A percentile compares a stretch with the other conserved stretches of the same genome.
These are phyloP conservation scores for Camellia japonica DNA, from an alignment of 148 eudicot genomes.

Conservation along the genomic window DNA sequence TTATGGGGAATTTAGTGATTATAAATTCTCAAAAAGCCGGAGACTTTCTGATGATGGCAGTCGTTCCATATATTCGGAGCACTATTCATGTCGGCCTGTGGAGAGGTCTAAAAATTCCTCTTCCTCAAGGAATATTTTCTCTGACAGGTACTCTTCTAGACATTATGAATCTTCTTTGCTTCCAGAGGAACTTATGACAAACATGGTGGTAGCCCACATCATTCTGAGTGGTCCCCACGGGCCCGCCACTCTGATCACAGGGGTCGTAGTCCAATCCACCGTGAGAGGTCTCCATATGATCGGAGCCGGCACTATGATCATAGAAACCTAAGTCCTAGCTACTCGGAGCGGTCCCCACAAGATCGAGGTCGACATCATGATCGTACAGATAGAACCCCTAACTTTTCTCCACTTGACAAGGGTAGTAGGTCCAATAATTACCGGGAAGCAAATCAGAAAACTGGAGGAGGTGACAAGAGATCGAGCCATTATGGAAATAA, in stretches of 20 bases:
- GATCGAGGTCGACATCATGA: conserved; percentile 63
- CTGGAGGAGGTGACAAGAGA: conserved; percentile 57
- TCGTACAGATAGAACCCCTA: conserved; percentile 57
- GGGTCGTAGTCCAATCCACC: conserved; percentile 45
- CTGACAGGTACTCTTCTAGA: conserved; percentile 62
- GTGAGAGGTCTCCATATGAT: conserved; percentile 38
- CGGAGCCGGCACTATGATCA: conserved; percentile 36
- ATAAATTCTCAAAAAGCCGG: conserved; percentile 55
- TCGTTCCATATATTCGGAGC: conserved; percentile 45
- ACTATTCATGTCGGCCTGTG: conserved; percentile 42
- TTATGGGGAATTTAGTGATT: conserved; percentile 58
- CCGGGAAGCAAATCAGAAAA: conserved; percentile 41
- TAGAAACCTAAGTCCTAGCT: conserved; percentile 63
- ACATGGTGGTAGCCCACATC: conserved; percentile 64
- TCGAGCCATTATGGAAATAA: conserved; percentile 33
- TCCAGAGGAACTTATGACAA: conserved; percentile 56
- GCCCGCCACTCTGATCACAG: conserved; percentile 45
- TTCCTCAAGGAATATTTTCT: conserved; percentile 37
- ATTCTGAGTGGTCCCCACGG: conserved; percentile 75
- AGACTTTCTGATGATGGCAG: conserved; percentile 63
- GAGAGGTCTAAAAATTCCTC: conserved; percentile 53
- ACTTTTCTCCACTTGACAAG: conserved; percentile 49
- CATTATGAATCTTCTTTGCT: conserved; percentile 48
- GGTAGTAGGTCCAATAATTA: conserved; percentile 37
- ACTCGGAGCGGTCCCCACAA: conserved; percentile 70